Conservation (phyloP, 108 stramenopile genomes). For the Epipyxis sp. region DNA sequence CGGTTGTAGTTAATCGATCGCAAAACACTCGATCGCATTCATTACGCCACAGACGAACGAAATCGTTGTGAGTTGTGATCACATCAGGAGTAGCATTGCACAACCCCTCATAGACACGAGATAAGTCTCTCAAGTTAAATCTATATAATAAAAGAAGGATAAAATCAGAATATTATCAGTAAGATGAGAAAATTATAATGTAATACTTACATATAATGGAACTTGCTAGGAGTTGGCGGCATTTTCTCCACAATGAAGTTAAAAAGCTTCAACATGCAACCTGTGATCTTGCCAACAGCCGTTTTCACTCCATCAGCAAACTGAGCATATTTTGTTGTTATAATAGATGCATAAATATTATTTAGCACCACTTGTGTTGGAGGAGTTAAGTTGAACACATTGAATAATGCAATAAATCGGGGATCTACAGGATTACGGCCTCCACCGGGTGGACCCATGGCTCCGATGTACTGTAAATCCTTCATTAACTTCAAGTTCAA, state of each 20-base stretch:
- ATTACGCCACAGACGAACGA: conserved; percentile 64
- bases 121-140: conserved; percentile 66
- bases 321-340: conserved; percentile 32
- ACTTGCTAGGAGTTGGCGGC: conserved; percentile 68
- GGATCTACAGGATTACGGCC: conserved; percentile 68
- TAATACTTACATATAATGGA: conserved; percentile 53
- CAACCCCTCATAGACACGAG: conserved; percentile 67
- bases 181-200: neutral
- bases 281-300: conserved; percentile 52
- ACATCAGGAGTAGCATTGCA: conserved; percentile 62
- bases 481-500: conserved; percentile 59
- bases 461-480: conserved; percentile 64
- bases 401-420: conserved; percentile 63
- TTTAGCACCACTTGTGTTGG: conserved; percentile 55
- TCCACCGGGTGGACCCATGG: conserved; percentile 71
- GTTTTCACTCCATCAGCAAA: conserved; percentile 55
- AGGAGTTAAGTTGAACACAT: conserved; percentile 64
- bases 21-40: conserved; percentile 62
- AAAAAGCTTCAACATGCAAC: conserved; percentile 53
- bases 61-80: conserved; percentile 20
- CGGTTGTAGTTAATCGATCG: conserved; percentile 55
- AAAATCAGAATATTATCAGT: neutral
- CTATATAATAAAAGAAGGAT: conserved; percentile 37
- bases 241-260: conserved; percentile 52
- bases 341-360: conserved; percentile 59